These are phyloP conservation scores for Fraxinus latifolia DNA, from an alignment of 305 asterid genomes.

Conservation along the genomic window DNA sequence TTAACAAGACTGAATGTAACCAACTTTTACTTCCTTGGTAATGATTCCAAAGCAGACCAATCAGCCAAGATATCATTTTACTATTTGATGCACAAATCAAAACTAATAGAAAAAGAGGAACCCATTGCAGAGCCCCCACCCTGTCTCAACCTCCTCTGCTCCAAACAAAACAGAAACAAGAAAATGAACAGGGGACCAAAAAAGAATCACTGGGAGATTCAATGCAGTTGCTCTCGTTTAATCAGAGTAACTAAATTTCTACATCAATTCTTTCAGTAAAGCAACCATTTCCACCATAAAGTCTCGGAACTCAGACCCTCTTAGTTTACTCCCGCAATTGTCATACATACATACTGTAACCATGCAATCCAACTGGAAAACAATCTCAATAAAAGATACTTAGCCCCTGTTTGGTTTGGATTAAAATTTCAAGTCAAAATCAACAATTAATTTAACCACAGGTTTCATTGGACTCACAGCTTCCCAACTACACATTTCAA, in stretches of 20 bases:
- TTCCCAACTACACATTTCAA: background rate
- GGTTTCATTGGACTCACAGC: background rate
- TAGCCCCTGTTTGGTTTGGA: background rate
- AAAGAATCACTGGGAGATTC: background rate
- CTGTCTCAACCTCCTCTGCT: background rate
- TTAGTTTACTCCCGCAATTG: background rate
- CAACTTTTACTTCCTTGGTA: background rate
- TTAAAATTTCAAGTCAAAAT: too few relatives aligned
- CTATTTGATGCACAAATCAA: background rate
- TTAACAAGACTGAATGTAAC: background rate
- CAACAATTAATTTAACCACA: background rate
- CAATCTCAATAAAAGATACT: background rate
- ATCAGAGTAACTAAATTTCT: background rate
- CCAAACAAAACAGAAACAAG: background rate
- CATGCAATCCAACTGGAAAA: conserved; percentile 3
- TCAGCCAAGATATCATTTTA: background rate
- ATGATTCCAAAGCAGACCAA: background rate
- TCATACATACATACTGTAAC: background rate
- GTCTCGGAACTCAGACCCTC: conserved; percentile 3
- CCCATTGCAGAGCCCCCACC: background rate
- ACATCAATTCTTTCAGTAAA: background rate
- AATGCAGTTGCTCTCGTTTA: background rate
- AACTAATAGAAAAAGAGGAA: background rate
- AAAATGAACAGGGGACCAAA: background rate
- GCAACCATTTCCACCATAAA: conserved; percentile 6